Evolutionary conservation across 2,329 filamentous ascomycete species (phyloP), one percentile per base, ranked within the genome.

Genomic region (Colletotrichum sp.): DNA sequence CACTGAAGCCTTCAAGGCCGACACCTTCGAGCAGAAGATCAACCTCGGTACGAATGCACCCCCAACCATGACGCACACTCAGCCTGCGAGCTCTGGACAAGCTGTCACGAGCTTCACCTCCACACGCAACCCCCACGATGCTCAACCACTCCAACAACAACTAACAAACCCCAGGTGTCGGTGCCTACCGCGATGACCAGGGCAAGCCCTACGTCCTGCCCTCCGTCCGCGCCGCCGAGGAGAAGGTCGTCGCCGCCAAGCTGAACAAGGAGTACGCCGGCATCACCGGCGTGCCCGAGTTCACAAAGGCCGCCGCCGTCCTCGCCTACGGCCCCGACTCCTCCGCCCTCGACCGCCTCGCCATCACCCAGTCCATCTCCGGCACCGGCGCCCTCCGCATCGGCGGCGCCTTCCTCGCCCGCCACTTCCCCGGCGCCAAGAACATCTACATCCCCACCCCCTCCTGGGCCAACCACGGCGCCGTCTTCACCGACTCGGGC

Each of bases 1-100:
- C 88, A 99, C 97, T 78, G 97, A 99, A 89, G 97, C 97, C 77
- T 99, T 97, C 94, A 99, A 99, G 92, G 96, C 96, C 87, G 97
- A 99, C 86, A 91, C 90, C 83, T 96, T 98, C 87, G 89, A 92
- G 78, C 93, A 98, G 90, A 99, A 99, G 93, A 99, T 99, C 91
- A 99, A 99, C 90, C 90, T 99, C 77, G 97, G 95, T 94, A 88
- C 83, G 90, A 81, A 32, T n/a, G 34, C 60, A 10, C 12, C n/a
- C 10, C 44, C 59, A 26, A 26, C 44, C 59, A 71, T 59, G 32
- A 28, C 32, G 55, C 68, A 26, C 12, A 3, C 30, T 6, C 28
- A 16, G 26, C 9, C 16, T 0, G 9, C 18, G 44, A 34, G 55
- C 59, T 62, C 16, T 34, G 34, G 39, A 22, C 39, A 68, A 68